phyloP scores from a whole-genome alignment of 2,329 filamentous ascomycete genomes.

The Fusarium pseudonygamai region DNA sequence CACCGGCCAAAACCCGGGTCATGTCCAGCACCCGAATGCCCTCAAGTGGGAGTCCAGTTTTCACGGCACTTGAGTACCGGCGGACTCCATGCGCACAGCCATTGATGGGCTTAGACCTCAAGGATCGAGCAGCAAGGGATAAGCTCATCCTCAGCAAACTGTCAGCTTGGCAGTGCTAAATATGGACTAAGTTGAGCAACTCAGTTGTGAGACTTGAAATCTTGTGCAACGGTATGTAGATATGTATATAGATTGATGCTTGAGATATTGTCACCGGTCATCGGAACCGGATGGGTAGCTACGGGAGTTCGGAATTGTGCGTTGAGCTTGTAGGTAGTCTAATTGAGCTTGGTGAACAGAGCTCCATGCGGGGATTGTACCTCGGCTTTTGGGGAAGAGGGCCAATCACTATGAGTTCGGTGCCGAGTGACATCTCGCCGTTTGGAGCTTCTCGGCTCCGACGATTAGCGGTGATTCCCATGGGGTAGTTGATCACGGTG shows the following conservation, averaged over 20 bases:
- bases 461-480: not conserved
- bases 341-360: constrained; percentile 11
- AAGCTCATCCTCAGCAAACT: constrained; percentile 26
- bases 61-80: constrained; percentile 44
- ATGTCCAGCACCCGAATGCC: constrained; percentile 94
- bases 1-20: constrained; percentile 94
- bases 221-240: not conserved
- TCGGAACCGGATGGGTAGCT: constrained; percentile 25
- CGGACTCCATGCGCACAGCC: constrained; percentile 36
- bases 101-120: constrained; percentile 30
- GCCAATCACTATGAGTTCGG: constrained; percentile 23
- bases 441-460: constrained; percentile 23
- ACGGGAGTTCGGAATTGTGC: not conserved
- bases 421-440: constrained; percentile 30
- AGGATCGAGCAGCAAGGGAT: constrained; percentile 26
- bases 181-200: not conserved
- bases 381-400: constrained; percentile 20
- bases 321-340: not conserved
- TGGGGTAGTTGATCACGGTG: not conserved
- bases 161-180: not conserved
- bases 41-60: constrained; percentile 70
- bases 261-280: constrained; percentile 12
- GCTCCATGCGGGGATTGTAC: constrained; percentile 16
- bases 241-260: not conserved
- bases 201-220: not conserved